Conservation (phyloP, 495 filamentous ascomycete genomes). For the Neurospora sp. region DNA sequence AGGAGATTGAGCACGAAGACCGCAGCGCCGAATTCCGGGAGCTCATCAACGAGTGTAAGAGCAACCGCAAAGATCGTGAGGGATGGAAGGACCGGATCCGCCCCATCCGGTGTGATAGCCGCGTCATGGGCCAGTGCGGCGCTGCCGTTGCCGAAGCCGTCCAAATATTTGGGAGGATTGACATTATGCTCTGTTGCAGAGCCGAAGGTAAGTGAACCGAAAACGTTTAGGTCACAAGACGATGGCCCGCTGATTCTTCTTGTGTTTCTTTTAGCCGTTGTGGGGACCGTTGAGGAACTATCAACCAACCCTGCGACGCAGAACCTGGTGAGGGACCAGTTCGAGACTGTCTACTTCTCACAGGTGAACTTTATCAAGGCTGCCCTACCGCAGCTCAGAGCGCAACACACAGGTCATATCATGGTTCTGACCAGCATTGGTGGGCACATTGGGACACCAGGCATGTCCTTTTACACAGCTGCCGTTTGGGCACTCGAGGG, state of each 20-base stretch:
- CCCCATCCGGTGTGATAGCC: conserved; percentile 45
- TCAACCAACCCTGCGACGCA: conserved; percentile 59
- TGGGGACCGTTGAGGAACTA: conserved; percentile 89
- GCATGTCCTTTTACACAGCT: conserved; percentile 82
- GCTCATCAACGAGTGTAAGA: conserved; percentile 49
- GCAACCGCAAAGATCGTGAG: conserved; percentile 42
- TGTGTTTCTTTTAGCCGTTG: conserved; percentile 46
- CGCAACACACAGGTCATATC: conserved; percentile 74
- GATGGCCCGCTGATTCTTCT: background rate
- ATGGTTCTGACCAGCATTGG: conserved; percentile 84
- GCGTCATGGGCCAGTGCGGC: conserved; percentile 54
- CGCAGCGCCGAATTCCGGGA: conserved; percentile 45
- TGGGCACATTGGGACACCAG: conserved; percentile 86
- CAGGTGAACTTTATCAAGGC: conserved; percentile 94
- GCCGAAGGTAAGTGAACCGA: conserved; percentile 55
- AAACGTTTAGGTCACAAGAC: background rate
- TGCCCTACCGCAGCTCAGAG: conserved; percentile 67
- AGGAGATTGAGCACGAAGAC: conserved; percentile 53
- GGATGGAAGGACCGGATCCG: conserved; percentile 49
- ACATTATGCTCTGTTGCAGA: conserved; percentile 81
- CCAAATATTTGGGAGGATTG: conserved; percentile 71
- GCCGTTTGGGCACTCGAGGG: conserved; percentile 93
- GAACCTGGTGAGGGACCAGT: conserved; percentile 78
- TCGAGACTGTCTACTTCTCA: conserved; percentile 89
- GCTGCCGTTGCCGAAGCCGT: conserved; percentile 80